These are phyloP conservation scores for Kurtzmaniella quercitrusa DNA, from an alignment of 1,139 yeast species.

Conservation along the genomic window DNA sequence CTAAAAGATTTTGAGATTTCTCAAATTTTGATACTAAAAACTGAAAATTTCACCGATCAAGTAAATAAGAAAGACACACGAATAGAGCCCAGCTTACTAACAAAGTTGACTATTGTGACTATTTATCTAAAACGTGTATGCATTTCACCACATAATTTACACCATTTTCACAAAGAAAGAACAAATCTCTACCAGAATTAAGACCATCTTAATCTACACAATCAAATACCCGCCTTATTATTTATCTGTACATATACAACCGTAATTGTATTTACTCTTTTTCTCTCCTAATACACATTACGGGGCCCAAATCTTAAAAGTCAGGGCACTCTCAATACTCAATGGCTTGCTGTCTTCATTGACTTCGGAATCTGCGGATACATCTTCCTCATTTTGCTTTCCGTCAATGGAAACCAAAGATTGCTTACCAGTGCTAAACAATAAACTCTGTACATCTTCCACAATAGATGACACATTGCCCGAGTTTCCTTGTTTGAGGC, in stretches of 20 bases:
- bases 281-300: constrained; percentile 11
- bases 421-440: constrained; percentile 48
- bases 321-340: constrained; percentile 77
- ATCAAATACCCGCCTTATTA: not conserved
- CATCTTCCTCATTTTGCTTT: constrained; percentile 17
- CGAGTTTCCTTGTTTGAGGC: constrained; percentile 6
- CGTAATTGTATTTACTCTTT: not conserved
- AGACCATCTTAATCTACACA: not conserved
- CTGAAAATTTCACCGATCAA: too few species aligned
- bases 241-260: constrained; percentile 1
- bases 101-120: too few species aligned
- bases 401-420: constrained; percentile 16
- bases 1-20: too few species aligned
- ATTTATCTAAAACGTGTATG: too few species aligned
- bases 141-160: too few species aligned
- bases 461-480: constrained; percentile 18
- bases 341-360: constrained; percentile 57
- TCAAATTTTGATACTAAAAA: too few species aligned
- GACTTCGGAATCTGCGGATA: constrained; percentile 14
- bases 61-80: too few species aligned
- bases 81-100: too few species aligned
- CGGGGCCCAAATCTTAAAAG: constrained; percentile 84
- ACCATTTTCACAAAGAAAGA: too few species aligned
- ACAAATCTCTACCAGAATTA: not conserved
- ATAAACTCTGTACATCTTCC: constrained; percentile 44